These are phyloP conservation scores for Neofusicoccum kwambonambiense DNA, from an alignment of 2,329 filamentous ascomycete species.

Conservation along the genomic window DNA sequence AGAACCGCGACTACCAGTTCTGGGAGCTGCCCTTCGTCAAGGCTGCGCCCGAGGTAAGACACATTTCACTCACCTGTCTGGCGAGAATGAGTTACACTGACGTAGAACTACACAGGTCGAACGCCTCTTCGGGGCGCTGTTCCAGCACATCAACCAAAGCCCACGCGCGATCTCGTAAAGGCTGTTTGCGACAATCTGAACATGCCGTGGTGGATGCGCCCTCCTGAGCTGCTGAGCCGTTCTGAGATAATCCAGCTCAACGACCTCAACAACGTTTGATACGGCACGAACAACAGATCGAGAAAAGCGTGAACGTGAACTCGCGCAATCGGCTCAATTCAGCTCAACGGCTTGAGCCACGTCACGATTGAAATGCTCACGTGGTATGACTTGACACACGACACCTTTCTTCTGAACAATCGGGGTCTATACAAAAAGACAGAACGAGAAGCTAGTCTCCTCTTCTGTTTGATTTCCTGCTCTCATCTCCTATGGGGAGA, in stretches of 20 bases:
- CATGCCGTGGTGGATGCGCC: not conserved
- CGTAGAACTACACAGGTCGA: slow-evolving; percentile 39
- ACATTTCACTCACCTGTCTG: slow-evolving; percentile 15
- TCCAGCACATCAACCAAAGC: slow-evolving; percentile 48
- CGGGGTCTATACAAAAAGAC: slow-evolving; percentile 12
- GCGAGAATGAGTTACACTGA: not conserved
- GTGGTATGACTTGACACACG: slow-evolving; percentile 18
- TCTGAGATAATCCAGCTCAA: not conserved
- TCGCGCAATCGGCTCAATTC: not conserved
- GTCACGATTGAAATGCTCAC: slow-evolving; percentile 14
- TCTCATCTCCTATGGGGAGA: slow-evolving; percentile 1
- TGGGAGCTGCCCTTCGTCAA: slow-evolving; percentile 94
- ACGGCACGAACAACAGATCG: not conserved
- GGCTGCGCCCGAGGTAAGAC: slow-evolving; percentile 74
- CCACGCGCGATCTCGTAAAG: slow-evolving; percentile 29
- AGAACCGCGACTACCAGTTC: slow-evolving; percentile 88
- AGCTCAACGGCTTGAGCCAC: not conserved
- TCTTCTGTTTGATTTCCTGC: slow-evolving; percentile 10
- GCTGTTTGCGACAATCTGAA: not conserved
- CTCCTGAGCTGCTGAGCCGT: not conserved
- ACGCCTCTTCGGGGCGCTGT: slow-evolving; percentile 46
- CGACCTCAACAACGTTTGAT: not conserved
- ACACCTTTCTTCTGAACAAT: slow-evolving; percentile 14
- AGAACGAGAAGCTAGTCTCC: slow-evolving; percentile 5
- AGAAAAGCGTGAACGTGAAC: not conserved